Evolutionary conservation across 306 rosid species (phyloP), one percentile per base, ranked within the genome.

Genomic region (Citrullus mucosospermus): DNA sequence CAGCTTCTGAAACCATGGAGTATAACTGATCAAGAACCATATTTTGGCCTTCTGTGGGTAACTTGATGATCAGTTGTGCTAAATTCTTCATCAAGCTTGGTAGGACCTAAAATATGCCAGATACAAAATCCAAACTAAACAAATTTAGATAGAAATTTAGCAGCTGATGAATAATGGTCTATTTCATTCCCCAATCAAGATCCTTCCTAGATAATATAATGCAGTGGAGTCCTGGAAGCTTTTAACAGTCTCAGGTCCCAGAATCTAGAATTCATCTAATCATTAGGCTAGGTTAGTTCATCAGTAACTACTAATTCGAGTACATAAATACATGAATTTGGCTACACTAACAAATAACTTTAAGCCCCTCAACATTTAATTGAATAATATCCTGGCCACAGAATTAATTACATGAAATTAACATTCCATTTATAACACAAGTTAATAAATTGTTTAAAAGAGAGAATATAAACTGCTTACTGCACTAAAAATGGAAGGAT

Each of bases 1-100:
- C 98, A 30, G 97, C 92, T 81, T 90, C 93, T 36, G 97, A 93
- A 79, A 92, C 98, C 83, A 88, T 91, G 57, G 96, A 81, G 85
- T 94, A 86, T 83, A 92, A 85, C 82, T 94, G 96, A 75, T 90
- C 85, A 20, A 94, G 86, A 86, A 89, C 87, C 85, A 86, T 80
- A 81, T 86, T 82, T 75, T 92, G 94, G 74, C 92, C 95, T 79
- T 89, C 93, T 76, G 79, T 76, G 30, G 96, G 96, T 53, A 94
- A 85, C 85, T 84, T 83, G 39, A 82, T 81, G 32, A 92, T 84
- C 83, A 90, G 83, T 79, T 90, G 91, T 28, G 98, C 93, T 88
- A 92, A 84, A 75, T 84, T 81, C 82, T 86, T 89, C 97, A 94
- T 90, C 88, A 93, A 84, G 81, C 87, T 85, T 8, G 97, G 94